phyloP scores from a whole-genome alignment of 805 yeast species.

The Brettanomyces nanus region DNA sequence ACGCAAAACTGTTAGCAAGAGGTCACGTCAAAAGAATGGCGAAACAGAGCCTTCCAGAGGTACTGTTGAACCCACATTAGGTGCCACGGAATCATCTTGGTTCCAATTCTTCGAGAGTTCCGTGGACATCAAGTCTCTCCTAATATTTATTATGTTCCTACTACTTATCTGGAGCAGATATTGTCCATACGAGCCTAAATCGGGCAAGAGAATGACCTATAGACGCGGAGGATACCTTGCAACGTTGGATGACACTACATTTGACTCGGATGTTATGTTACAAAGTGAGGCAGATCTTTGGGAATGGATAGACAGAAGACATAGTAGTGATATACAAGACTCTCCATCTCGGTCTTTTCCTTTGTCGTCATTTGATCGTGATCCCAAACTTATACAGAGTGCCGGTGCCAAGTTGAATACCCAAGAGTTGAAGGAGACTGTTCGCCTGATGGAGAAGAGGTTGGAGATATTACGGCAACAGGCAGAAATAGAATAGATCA shows the following conservation, averaged over 20 bases:
- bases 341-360: background rate
- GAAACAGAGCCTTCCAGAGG: slow-evolving; percentile 12
- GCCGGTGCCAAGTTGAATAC: slow-evolving; percentile 15
- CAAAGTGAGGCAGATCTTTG: slow-evolving; percentile 56
- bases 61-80: slow-evolving; percentile 17
- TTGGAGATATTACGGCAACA: slow-evolving; percentile 26
- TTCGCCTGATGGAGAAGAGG: slow-evolving; percentile 35
- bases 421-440: slow-evolving; percentile 41
- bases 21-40: slow-evolving; percentile 4
- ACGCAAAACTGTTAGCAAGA: slow-evolving; percentile 15
- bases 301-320: slow-evolving; percentile 55
- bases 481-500: background rate
- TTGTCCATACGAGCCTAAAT: background rate
- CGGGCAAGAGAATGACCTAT: background rate
- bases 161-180: slow-evolving; percentile 15
- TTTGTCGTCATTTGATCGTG: background rate
- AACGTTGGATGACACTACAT: slow-evolving; percentile 30
- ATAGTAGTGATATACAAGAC: slow-evolving; percentile 12
- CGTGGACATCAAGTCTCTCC: slow-evolving; percentile 1
- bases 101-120: background rate
- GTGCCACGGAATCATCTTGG: background rate
- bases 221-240: background rate
- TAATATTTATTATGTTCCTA: slow-evolving; percentile 14
- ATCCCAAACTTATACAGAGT: background rate
- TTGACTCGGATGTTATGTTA: slow-evolving; percentile 31